Percentiles rank a stretch among this genome's conserved stretches.
These are phyloP conservation scores for Aspergillus thermomutatus DNA, from an alignment of 2,329 filamentous ascomycete species.

Conservation along the genomic window DNA sequence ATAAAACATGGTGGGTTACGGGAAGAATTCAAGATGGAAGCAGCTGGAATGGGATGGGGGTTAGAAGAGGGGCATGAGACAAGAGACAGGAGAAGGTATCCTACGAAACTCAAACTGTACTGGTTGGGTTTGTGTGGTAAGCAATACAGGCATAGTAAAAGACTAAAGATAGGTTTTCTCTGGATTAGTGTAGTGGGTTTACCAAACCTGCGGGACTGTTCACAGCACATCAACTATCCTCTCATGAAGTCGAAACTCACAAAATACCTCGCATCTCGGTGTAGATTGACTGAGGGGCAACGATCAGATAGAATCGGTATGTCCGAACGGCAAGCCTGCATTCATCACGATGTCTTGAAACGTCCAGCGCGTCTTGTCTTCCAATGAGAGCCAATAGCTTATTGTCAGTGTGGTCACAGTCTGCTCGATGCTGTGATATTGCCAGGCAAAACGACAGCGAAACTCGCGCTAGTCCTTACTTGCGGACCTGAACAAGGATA, in stretches of 20 bases:
- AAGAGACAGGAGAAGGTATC: background rate
- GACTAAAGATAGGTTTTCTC: too few species aligned
- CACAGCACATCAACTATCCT: background rate
- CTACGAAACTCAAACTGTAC: background rate
- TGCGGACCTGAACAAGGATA: background rate
- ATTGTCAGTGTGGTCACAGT: background rate
- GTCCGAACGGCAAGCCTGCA: background rate
- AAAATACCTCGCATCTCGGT: background rate
- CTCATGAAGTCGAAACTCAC: background rate
- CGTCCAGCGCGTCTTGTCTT: constrained; percentile 12
- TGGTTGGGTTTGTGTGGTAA: too few species aligned
- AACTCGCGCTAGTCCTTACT: background rate
- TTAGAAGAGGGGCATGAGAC: background rate
- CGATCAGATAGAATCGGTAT: background rate
- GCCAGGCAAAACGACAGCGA: background rate
- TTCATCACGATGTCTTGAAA: constrained; percentile 2
- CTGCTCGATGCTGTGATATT: constrained; percentile 1
- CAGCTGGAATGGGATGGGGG: background rate
- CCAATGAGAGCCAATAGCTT: constrained; percentile 9
- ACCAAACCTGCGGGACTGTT: background rate
- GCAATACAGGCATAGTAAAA: background rate
- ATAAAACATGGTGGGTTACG: background rate
- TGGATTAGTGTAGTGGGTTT: background rate
- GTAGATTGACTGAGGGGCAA: background rate
- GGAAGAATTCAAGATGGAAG: background rate